Conservation (phyloP, 2,329 filamentous ascomycete species). For the Penicillium digitatum region DNA sequence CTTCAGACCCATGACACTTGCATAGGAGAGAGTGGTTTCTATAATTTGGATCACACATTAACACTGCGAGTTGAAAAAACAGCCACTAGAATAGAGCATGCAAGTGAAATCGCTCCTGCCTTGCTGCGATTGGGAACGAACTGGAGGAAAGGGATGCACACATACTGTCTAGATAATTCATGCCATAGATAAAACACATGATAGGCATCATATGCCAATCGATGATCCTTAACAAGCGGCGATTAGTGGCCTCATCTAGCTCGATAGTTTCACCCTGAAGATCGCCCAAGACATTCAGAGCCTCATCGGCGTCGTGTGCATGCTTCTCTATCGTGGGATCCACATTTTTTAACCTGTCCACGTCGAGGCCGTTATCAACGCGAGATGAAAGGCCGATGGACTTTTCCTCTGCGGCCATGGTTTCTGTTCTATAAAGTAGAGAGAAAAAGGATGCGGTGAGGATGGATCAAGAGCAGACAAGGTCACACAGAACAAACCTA, state of each 20-base stretch:
- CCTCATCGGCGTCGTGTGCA: conserved; percentile 57
- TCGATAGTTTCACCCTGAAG: conserved; percentile 50
- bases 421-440: not conserved
- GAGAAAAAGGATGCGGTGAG: too few relatives aligned
- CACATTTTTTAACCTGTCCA: conserved; percentile 21
- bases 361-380: conserved; percentile 23
- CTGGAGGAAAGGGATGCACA: not conserved
- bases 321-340: conserved; percentile 48
- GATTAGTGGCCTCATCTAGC: conserved; percentile 56
- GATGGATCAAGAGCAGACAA: not conserved
- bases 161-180: conserved; percentile 55
- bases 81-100: not conserved
- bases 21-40: conserved; percentile 52
- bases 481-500: not conserved
- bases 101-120: not conserved
- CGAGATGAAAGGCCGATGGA: conserved; percentile 29
- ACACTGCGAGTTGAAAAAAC: not conserved
- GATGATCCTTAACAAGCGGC: conserved; percentile 56
- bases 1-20: conserved; percentile 53
- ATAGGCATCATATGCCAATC: conserved; percentile 61
- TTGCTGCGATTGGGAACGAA: not conserved
- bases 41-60: not conserved
- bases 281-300: conserved; percentile 54
- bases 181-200: conserved; percentile 56
- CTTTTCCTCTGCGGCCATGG: conserved; percentile 37